Evolutionary conservation across 768 basidiomycete species (phyloP).

Genomic region (Hygrophorus russula): DNA sequence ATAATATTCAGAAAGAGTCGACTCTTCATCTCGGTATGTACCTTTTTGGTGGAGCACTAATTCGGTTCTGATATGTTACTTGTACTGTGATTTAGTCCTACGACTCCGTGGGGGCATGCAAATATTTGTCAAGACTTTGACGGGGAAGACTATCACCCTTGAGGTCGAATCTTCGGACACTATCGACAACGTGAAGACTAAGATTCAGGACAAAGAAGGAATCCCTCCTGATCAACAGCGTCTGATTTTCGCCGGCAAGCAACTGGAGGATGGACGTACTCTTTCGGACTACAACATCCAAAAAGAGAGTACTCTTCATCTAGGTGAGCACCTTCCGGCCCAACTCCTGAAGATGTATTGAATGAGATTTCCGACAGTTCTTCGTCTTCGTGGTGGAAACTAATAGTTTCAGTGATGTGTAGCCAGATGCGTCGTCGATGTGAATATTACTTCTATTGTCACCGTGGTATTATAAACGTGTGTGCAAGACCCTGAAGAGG

Average conservation of each 20-base stretch:
- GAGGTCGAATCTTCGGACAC: conserved; percentile 92
- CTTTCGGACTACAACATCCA: conserved; percentile 78
- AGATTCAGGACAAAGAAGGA: conserved; percentile 78
- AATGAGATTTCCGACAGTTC: conserved; percentile 26
- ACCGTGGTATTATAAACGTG: background rate
- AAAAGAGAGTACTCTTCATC: conserved; percentile 68
- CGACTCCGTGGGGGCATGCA: conserved; percentile 89
- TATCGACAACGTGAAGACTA: conserved; percentile 82
- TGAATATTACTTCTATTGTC: too few relatives aligned
- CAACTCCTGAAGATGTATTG: conserved; percentile 35
- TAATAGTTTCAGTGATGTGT: too few relatives aligned
- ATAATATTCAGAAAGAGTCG: conserved; percentile 86
- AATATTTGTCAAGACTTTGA: conserved; percentile 81
- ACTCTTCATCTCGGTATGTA: conserved; percentile 51
- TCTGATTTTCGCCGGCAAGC: conserved; percentile 89
- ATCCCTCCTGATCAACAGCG: conserved; percentile 85
- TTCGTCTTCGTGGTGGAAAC: conserved; percentile 73
- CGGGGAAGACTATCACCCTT: conserved; percentile 86
- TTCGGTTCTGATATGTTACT: background rate
- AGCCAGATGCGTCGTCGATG: too few relatives aligned
- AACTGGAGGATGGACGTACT: conserved; percentile 89
- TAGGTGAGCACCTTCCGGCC: conserved; percentile 70
- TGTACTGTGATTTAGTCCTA: conserved; percentile 32
- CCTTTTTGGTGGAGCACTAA: too few relatives aligned
- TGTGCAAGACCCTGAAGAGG: too few relatives aligned